Conservation (phyloP, 2,329 filamentous ascomycete species). For the Cercospora sesami region DNA sequence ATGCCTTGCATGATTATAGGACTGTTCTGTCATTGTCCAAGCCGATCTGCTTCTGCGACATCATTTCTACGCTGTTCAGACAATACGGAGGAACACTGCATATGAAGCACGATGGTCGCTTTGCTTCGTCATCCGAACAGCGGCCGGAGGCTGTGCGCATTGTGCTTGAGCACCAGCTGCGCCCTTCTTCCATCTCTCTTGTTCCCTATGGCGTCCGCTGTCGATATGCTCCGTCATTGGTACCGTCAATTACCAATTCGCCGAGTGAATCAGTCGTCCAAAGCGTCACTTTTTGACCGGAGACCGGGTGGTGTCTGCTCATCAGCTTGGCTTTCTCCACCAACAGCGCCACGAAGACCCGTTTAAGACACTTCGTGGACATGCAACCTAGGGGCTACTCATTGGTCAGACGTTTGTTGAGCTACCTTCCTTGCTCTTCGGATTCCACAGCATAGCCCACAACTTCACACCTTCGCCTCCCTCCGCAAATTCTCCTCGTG, state of each 20-base stretch:
- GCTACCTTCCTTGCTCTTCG: conserved; percentile 6
- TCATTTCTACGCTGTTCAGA: not conserved
- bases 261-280: not conserved
- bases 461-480: conserved; percentile 30
- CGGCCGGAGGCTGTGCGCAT: not conserved
- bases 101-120: not conserved
- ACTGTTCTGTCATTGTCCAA: not conserved
- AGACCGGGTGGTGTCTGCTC: not conserved
- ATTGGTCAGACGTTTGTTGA: not conserved
- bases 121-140: not conserved
- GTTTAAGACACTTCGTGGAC: not conserved
- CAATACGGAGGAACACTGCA: not conserved
- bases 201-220: not conserved
- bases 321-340: not conserved
- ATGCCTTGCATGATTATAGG: too few species aligned
- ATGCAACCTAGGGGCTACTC: not conserved
- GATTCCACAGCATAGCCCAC: conserved; percentile 34
- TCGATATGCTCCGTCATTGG: not conserved
- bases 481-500: conserved; percentile 22
- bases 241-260: not conserved
- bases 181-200: not conserved
- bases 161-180: not conserved
- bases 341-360: not conserved
- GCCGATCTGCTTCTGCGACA: not conserved
- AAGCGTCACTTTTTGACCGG: not conserved